Base-by-base conservation (phyloP, 2,329 filamentous ascomycete genomes). In the Botrytis galanthina region DNA sequence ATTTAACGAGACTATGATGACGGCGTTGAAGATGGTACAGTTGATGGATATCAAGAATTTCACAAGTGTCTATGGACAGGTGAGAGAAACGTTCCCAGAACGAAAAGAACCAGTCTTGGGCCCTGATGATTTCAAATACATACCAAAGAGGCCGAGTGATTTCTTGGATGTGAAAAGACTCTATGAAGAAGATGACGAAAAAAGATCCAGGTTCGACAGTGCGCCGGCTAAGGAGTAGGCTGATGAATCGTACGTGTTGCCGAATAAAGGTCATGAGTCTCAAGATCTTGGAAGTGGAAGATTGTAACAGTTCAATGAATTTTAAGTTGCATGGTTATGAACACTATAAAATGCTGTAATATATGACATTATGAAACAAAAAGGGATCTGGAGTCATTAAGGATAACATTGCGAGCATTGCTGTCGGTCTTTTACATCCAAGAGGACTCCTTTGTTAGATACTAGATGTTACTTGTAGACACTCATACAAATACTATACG, bases 1-100 rank as follows among this genome's bases (percentile, higher is more conserved):
- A 57, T 64, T 14, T 61, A 78, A 51, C 42, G 75, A n/a, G 72
- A 77, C 3, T 79, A 57, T 79, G n/a, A 20, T 71, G 8, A 61
- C 68, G 3, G 74, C 76, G 2, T 74, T 77, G 51, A 46, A 72
- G 14, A 37, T 77, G 5, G 70, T 72, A 29, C 16, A 37, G 22
- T 69, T 57, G 71, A 68, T 59, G 51, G 51, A 57, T 69, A 42
- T 54, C n/a, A 60, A 69, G 42, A 69, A 48, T 39, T 57, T 69
- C 18, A 69, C 48, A 22, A 59, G 37, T 9, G 37, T 69, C 14
- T 69, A 69, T 44, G 48, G 35, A 22, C 48, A 57, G n/a, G 20
- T 42, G 35, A 69, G 66, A 59, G 66, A 69, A n/a, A 51, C 54
- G n/a, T 69, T 42, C 6, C 35, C 51, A n/a, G 64, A 69, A 59